These are phyloP conservation scores for Ballota nigra DNA, from an alignment of 257 asterid genomes.

Conservation along the genomic window DNA sequence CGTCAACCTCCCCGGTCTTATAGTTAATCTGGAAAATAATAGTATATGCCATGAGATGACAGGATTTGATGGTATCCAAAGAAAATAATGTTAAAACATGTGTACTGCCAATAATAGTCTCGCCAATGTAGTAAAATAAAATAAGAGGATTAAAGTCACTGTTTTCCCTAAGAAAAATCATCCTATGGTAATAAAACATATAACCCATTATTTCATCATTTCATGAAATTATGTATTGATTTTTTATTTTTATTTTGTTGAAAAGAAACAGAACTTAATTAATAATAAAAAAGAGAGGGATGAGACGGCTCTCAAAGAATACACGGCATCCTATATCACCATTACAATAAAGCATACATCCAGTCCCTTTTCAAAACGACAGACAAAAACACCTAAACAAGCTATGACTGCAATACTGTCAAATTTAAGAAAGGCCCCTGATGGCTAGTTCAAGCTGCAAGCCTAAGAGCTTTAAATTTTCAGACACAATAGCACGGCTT, in stretches of 20 bases:
- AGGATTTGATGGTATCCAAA: background rate
- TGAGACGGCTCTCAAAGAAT: too few relatives aligned
- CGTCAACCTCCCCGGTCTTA: conserved; percentile 36
- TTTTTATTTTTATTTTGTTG: too few relatives aligned
- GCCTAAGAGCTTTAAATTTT: background rate
- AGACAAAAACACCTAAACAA: too few relatives aligned
- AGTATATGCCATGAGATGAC: conserved; percentile 12
- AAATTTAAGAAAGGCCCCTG: conserved; percentile 3
- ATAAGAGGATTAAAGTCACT: background rate
- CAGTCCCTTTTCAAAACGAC: too few relatives aligned
- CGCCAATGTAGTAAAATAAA: background rate
- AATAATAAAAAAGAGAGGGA: too few relatives aligned
- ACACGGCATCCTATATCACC: too few relatives aligned
- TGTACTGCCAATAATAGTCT: background rate
- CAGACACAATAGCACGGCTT: background rate
- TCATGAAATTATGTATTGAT: too few relatives aligned
- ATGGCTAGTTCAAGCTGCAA: background rate
- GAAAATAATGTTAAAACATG: background rate
- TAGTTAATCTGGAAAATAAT: conserved; percentile 28
- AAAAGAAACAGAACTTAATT: too few relatives aligned
- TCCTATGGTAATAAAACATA: background rate
- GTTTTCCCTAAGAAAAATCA: background rate
- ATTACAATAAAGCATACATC: too few relatives aligned
- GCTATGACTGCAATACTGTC: background rate
- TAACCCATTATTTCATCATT: background rate